Evolutionary conservation across 805 yeast species (phyloP).

Genomic region (Metschnikowia borealis): DNA sequence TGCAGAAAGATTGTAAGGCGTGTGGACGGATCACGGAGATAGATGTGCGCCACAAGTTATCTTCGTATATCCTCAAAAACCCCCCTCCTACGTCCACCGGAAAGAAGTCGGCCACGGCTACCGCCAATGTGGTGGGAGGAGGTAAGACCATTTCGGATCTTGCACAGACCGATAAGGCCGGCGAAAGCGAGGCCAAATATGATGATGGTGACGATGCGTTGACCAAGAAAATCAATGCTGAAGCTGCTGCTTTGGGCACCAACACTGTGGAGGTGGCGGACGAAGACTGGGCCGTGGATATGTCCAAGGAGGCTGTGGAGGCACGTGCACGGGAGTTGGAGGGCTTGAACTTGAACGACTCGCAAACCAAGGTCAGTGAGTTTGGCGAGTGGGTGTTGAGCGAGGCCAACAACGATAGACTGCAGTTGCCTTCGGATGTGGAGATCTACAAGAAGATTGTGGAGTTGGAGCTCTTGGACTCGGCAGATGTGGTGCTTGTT

Average conservation of each 20-base stretch:
- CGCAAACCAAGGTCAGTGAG: conserved; percentile 56
- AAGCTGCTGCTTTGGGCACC: conserved; percentile 62
- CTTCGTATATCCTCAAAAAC: conserved; percentile 84
- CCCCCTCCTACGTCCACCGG: conserved; percentile 72
- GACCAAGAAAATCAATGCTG: conserved; percentile 77
- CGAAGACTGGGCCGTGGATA: conserved; percentile 97
- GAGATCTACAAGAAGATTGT: conserved; percentile 88
- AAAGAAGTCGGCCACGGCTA: conserved; percentile 80
- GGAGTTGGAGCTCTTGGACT: conserved; percentile 68
- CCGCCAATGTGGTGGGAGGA: conserved; percentile 86
- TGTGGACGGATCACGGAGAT: conserved; percentile 88
- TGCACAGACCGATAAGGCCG: conserved; percentile 49
- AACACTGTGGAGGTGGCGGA: conserved; percentile 65
- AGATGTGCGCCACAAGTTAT: conserved; percentile 81
- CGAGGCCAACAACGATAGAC: conserved; percentile 49
- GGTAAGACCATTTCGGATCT: conserved; percentile 77
- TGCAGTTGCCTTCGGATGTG: conserved; percentile 71
- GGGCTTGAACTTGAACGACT: conserved; percentile 48
- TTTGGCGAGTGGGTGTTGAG: conserved; percentile 85
- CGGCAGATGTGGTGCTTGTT: conserved; percentile 80
- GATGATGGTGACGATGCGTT: conserved; percentile 69
- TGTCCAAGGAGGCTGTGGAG: conserved; percentile 92
- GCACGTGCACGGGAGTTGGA: conserved; percentile 87
- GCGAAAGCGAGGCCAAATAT: conserved; percentile 38
- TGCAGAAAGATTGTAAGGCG: conserved; percentile 94